These are phyloP conservation scores for Stagonosporopsis cucurbitacearum DNA, from an alignment of 2,329 filamentous ascomycete species.

Conservation along the genomic window DNA sequence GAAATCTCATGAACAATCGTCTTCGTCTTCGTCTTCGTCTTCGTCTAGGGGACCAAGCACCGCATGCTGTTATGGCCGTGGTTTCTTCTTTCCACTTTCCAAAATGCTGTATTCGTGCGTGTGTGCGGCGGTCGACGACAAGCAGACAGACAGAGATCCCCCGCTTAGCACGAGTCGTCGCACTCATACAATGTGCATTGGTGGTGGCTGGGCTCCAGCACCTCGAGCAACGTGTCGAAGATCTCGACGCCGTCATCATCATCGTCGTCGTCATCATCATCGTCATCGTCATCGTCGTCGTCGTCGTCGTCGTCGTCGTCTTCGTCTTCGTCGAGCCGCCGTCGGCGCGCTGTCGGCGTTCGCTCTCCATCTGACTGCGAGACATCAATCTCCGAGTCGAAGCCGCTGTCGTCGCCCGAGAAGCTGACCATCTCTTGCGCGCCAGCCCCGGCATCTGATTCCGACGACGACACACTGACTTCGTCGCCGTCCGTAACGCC, in stretches of 20 bases:
- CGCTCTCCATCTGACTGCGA: slow-evolving; percentile 23
- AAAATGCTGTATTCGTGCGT: no score
- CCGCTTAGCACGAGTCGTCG: slow-evolving; percentile 9
- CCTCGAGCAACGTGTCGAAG: slow-evolving; percentile 31
- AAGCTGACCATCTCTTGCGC: slow-evolving; percentile 43
- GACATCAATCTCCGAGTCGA: slow-evolving; percentile 39
- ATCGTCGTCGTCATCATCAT: no score
- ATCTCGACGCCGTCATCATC: slow-evolving; percentile 22
- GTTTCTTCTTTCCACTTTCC: no score
- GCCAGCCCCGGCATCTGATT: slow-evolving; percentile 20
- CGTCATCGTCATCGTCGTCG: slow-evolving; percentile 23
- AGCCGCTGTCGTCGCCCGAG: slow-evolving; percentile 45
- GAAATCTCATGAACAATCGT: no score
- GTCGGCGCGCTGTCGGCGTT: slow-evolving; percentile 5
- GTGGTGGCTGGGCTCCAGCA: slow-evolving; percentile 22
- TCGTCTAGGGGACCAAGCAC: no score
- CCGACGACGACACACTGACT: slow-evolving; percentile 22
- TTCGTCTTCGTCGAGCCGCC: slow-evolving; percentile 18
- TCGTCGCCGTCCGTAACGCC: slow-evolving; percentile 30
- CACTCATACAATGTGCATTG: slow-evolving; percentile 22
- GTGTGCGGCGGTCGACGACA: no score
- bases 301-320: slow-evolving; percentile 23
- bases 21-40: no score
- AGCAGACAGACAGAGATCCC: no score
- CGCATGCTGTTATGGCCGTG: no score